phyloP scores from a whole-genome alignment of 495 filamentous ascomycete genomes.

The Penicillium riverlandense region DNA sequence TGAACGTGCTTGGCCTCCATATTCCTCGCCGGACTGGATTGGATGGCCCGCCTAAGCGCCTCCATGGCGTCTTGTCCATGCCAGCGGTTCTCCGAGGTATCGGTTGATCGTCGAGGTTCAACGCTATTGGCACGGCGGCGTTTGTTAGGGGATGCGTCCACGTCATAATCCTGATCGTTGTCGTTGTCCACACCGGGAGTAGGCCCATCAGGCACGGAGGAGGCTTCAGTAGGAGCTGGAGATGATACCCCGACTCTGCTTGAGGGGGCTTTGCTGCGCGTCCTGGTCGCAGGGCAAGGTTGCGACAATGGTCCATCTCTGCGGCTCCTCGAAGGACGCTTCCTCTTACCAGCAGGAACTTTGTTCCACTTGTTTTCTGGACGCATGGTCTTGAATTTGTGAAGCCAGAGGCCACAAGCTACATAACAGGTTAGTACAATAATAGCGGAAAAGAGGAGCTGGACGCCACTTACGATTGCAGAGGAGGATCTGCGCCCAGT shows the following conservation, averaged over 20 bases:
- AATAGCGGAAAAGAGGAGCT: too few species aligned
- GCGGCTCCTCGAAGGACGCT: constrained; percentile 30
- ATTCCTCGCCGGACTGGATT: constrained; percentile 64
- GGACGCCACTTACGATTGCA: constrained; percentile 56
- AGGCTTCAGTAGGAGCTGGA: constrained; percentile 35
- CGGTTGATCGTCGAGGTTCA: constrained; percentile 28
- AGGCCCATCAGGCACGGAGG: constrained; percentile 30
- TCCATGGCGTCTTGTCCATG: constrained; percentile 48
- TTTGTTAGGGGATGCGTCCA: constrained; percentile 18
- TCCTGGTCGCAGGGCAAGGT: constrained; percentile 19
- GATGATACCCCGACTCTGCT: constrained; percentile 29
- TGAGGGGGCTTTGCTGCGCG: constrained; percentile 24
- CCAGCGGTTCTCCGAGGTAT: constrained; percentile 25
- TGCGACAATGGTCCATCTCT: constrained; percentile 28
- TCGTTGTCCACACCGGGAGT: constrained; percentile 29
- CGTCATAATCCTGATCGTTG: constrained; percentile 13
- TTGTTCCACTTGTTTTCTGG: constrained; percentile 80
- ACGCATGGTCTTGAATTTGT: constrained; percentile 77
- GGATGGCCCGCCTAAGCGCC: constrained; percentile 55
- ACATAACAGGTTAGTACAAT: too few species aligned
- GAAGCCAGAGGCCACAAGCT: constrained; percentile 86
- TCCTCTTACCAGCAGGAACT: constrained; percentile 38
- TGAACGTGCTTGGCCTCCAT: constrained; percentile 59
- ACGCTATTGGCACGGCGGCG: constrained; percentile 33
- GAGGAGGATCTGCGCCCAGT: constrained; percentile 64